These are phyloP conservation scores for Trichophyton schoenleinii DNA, from an alignment of 2,329 filamentous ascomycete genomes.

Conservation along the genomic window DNA sequence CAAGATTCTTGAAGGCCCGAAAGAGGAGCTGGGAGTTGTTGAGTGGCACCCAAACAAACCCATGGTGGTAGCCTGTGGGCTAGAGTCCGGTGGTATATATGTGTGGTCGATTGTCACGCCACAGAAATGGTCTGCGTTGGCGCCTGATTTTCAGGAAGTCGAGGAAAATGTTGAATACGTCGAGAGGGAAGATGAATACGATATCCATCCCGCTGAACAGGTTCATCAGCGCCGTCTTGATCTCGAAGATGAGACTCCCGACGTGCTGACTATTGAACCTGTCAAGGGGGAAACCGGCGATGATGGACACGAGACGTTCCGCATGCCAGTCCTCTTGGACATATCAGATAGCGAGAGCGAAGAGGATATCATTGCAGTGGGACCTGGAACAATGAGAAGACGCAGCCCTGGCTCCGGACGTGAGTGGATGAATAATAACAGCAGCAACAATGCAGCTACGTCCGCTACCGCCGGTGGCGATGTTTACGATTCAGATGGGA, in stretches of 20 bases:
- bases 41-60: slow-evolving; percentile 92
- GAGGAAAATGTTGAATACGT: slow-evolving; percentile 98
- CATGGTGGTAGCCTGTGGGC: slow-evolving; percentile 76
- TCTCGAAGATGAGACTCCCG: slow-evolving; percentile 83
- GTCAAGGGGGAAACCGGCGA: slow-evolving; percentile 47
- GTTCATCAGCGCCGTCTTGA: slow-evolving; percentile 83
- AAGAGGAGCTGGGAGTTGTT: slow-evolving; percentile 89
- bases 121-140: slow-evolving; percentile 92
- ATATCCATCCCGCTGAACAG: slow-evolving; percentile 91
- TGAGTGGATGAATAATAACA: slow-evolving; percentile 46
- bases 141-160: slow-evolving; percentile 92
- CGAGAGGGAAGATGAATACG: slow-evolving; percentile 92
- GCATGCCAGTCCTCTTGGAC: slow-evolving; percentile 87
- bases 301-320: slow-evolving; percentile 51
- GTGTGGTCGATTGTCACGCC: slow-evolving; percentile 93
- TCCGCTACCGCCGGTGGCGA: slow-evolving; percentile 11
- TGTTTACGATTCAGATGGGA: slow-evolving; percentile 2
- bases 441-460: slow-evolving; percentile 19
- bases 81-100: slow-evolving; percentile 87
- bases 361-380: slow-evolving; percentile 62
- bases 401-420: slow-evolving; percentile 63
- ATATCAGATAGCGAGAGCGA: slow-evolving; percentile 91
- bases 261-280: slow-evolving; percentile 67
- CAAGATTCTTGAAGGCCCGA: slow-evolving; percentile 91
- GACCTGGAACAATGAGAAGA: slow-evolving; percentile 70